Base-by-base conservation (phyloP, 2,329 filamentous ascomycete genomes). In the Colletotrichum nymphaeae region DNA sequence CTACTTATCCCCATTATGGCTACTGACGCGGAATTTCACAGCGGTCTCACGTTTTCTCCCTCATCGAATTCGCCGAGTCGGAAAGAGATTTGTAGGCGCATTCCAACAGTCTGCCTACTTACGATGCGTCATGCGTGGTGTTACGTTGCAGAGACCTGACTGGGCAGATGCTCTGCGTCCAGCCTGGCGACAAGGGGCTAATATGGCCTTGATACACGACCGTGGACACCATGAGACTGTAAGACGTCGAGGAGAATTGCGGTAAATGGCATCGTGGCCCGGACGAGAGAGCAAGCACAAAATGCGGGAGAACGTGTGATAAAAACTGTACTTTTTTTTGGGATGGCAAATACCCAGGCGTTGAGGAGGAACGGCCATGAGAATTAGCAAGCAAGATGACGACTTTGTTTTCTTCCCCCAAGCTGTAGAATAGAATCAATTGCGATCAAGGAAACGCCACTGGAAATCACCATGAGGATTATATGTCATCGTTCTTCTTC, bases 281-380 rank as follows among this genome's bases (percentile, higher is more conserved):
- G 19, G 42, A 49, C 42, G n/a, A 22, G 0, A 11, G 42, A 49
- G 42, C 7, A 7, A 8, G 24, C 11, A 4, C 2, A 32, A n/a
- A 49, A 11, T 32, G 24, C 46, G 35, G 22, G 9, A 37, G 35
- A 37, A 46, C n/a, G 35, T 52, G 64, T 58, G 28, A 30, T 35
- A 32, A 28, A 14, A 16, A 60, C 63, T 67, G 28, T 67, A 37
- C 16, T 58, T 69, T 74, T 71, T 42, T 42, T 42, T 63, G 72
- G 69, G 69, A 57, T 46, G 68, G 72, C 56, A 59, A 74, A 74
- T 72, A 74, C 72, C 72, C 68, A 72, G 72, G 72, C 69, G 72
- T 74, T 74, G 69, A 58, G 42, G 67, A 62, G 19, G 67, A 63
- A 63, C 24, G 28, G 62, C 52, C 49, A 35, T 46, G 26, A 37